Evolutionary conservation across 495 filamentous ascomycete species (phyloP), one percentile per base, ranked within the genome.

Genomic region (Articulospora tetracladia): DNA sequence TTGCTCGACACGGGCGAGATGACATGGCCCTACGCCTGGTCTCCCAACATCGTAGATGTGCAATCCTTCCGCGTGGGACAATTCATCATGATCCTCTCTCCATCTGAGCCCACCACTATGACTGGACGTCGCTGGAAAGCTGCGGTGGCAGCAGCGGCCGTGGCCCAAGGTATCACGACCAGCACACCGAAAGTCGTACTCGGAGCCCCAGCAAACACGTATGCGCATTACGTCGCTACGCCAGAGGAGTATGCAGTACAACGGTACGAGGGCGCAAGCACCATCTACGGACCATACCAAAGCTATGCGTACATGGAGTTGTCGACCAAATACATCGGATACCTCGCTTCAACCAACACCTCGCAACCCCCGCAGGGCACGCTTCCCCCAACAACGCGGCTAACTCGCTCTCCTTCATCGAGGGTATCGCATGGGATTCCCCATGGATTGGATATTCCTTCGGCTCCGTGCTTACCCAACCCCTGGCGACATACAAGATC

Each of bases 91-190:
- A 86, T 98, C 62, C 78, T 97, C 34, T 88, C 85, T 12, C 89
- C 93, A 1, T 89, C 90, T 50, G 93, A 97, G 75, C 91, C 89
- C 0, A 93, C 90, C 0, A 97, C 94, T 22, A 98, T 98, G 94
- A 83, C 91, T 11, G 94, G 94, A 0, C 85, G 94, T 13, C 83
- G 94, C 23, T 98, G 94, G 94, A 86, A 85, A 68, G 80, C 83
- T 53, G 88, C 91, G 17, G 80, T 97, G 47, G 77, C 82, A 23
- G 72, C 77, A 6, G 83, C 76, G 4, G 79, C 79, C 1, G 59
- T 68, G 1, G 57, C 56, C 1, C 4, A 25, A 23, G 53, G 41
- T 15, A 69, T 72, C 39, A 49, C 69, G 0, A 66, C 67, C 25
- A 64, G 62, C 1, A 75, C 75, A 11, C 80, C 80, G 1, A 69